phyloP scores from a whole-genome alignment of 2,329 filamentous ascomycete genomes.

The Cordyceps cateniannulata region DNA sequence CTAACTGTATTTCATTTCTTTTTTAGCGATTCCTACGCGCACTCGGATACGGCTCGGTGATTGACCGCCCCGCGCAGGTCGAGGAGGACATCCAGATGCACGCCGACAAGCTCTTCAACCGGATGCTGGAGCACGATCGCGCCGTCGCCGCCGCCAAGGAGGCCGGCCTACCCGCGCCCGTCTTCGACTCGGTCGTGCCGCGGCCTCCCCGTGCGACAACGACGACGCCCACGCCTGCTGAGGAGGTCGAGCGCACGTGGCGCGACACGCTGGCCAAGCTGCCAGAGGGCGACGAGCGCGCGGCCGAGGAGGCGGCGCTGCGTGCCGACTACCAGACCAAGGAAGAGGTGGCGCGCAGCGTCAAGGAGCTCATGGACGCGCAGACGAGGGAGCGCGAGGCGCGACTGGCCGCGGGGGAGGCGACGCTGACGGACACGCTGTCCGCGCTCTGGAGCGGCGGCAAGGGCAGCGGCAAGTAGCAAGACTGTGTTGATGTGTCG shows the following conservation, averaged over 20 bases:
- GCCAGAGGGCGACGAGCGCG: conserved; percentile 52
- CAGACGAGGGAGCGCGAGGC: conserved; percentile 51
- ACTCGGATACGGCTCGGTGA: conserved; percentile 72
- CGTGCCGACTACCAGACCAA: conserved; percentile 56
- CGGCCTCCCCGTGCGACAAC: conserved; percentile 20
- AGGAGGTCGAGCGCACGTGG: conserved; percentile 44
- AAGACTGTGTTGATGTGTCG: not conserved
- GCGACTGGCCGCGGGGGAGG: conserved; percentile 28
- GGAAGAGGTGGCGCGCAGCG: conserved; percentile 48
- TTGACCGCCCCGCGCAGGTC: conserved; percentile 56
- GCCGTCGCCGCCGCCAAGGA: conserved; percentile 63
- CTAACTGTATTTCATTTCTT: not conserved
- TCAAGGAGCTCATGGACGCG: conserved; percentile 49
- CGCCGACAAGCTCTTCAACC: conserved; percentile 82
- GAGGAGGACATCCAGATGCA: conserved; percentile 95
- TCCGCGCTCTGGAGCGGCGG: conserved; percentile 23
- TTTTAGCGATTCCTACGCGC: conserved; percentile 77
- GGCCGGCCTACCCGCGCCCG: conserved; percentile 51
- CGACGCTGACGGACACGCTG: conserved; percentile 25
- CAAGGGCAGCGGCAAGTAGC: conserved; percentile 19
- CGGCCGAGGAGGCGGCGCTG: conserved; percentile 57
- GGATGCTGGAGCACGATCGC: conserved; percentile 76
- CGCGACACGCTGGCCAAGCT: conserved; percentile 52
- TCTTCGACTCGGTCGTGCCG: conserved; percentile 52
- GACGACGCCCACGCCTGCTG: conserved; percentile 25